Evolutionary conservation across 495 filamentous ascomycete genomes (phyloP).

Genomic region (Daldinia caldariorum): DNA sequence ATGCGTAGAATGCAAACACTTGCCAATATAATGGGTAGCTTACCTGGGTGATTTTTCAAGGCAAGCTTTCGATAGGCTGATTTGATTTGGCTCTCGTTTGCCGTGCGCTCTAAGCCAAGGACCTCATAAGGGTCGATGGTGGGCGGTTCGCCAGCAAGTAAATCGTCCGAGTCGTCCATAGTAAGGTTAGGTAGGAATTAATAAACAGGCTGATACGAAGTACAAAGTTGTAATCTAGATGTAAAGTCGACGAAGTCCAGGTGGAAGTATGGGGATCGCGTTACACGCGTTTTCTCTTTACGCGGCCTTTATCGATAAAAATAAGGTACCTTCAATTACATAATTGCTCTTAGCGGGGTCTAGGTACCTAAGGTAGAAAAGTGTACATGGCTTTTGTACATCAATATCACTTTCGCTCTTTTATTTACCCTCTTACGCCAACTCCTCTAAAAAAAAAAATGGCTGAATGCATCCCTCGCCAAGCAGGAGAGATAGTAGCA

Average conservation of each 20-base stretch:
- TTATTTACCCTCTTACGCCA: not conserved
- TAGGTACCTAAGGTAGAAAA: not conserved
- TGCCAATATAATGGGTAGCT: slow-evolving; percentile 50
- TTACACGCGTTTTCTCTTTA: slow-evolving; percentile 32
- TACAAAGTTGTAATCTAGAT: not conserved
- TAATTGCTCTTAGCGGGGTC: slow-evolving; percentile 24
- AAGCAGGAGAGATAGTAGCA: slow-evolving; percentile 41
- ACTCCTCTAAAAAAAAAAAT: slow-evolving; percentile 15
- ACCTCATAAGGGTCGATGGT: slow-evolving; percentile 85
- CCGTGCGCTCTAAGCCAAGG: slow-evolving; percentile 71
- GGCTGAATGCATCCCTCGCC: slow-evolving; percentile 6
- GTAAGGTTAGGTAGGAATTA: not conserved
- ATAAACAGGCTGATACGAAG: not conserved
- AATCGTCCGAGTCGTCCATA: slow-evolving; percentile 55
- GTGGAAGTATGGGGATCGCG: slow-evolving; percentile 21
- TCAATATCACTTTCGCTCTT: not conserved
- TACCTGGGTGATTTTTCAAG: slow-evolving; percentile 91
- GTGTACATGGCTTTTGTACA: not conserved
- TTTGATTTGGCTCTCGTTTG: slow-evolving; percentile 77
- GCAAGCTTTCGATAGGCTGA: slow-evolving; percentile 89
- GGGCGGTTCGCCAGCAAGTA: slow-evolving; percentile 54
- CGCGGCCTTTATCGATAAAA: slow-evolving; percentile 35
- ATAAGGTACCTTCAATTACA: not conserved
- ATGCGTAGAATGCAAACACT: not conserved
- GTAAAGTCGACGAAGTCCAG: slow-evolving; percentile 1